Evolutionary conservation across 306 rosid genomes (phyloP), one percentile per base, ranked within the genome.

Genomic region (Herpetospermum pedunculosum): DNA sequence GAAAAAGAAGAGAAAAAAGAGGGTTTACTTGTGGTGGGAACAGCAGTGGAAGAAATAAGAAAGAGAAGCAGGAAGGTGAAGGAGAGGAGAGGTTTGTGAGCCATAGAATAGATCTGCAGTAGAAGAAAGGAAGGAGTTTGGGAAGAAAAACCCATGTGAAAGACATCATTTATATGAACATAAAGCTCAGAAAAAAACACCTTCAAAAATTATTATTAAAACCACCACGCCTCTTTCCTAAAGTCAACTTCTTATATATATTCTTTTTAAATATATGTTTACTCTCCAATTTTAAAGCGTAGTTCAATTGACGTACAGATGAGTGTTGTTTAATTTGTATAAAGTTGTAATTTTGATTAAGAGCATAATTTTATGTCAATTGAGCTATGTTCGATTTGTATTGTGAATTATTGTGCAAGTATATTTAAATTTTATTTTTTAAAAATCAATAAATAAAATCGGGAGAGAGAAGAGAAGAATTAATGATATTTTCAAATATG

Each of bases 21-120:
- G 44, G 8, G 46, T 79, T 79, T 87, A 87, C 92, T 83, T 13
- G 80, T 72, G 29, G 82, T 49, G 26, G 85, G 80, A 58, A 67
- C 69, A 13, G 81, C 82, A 19, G 70, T 7, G 23, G 83, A 74
- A 16, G 76, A 83, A 28, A 52, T 52, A 44, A 88, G 70, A 78
- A 82, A 79, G 70, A 73, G 29, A 12, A 77, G 38, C 34, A 85
- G 40, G 7, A 53, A 16, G 0, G 7, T 35, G 25, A 52, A 47
- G 16, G 12, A 11, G 8, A 28, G 57, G 3, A 9, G 43, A 52
- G 19, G 0, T 38, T 73, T 73, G 8, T 34, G 64, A 7, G 4
- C 64, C 62, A 73, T n/a, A n/a, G n/a, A n/a, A n/a, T n/a, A n/a
- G n/a, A n/a, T n/a, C n/a, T n/a, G n/a, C n/a, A n/a, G n/a, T n/a